Conservation (phyloP, 768 basidiomycete genomes). For the Pleurotus sapidus region DNA sequence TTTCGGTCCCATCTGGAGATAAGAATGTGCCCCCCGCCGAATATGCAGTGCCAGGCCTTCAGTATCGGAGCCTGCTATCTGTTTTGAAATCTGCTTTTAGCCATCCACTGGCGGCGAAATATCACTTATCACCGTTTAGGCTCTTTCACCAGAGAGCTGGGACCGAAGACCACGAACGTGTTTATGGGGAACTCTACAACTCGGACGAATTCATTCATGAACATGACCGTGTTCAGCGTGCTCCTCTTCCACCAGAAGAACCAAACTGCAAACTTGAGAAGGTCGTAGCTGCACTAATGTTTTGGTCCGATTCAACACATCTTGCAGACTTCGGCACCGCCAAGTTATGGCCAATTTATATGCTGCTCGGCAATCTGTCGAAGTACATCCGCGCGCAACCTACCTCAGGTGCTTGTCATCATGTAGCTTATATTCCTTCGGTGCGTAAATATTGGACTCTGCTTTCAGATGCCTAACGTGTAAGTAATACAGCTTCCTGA, state of each 20-base stretch:
- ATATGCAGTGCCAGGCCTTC: too few species aligned
- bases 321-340: slow-evolving; percentile 26
- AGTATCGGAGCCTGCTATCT: too few species aligned
- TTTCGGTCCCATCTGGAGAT: too few species aligned
- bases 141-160: too few species aligned
- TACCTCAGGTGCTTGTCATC: slow-evolving; percentile 20
- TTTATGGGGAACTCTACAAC: too few species aligned
- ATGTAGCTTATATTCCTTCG: slow-evolving; percentile 37
- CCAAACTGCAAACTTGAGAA: slow-evolving; percentile 16
- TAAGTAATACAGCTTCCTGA: not conserved
- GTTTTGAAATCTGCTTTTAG: too few species aligned
- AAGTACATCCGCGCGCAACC: slow-evolving; percentile 35
- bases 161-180: too few species aligned
- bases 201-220: too few species aligned
- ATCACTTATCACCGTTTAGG: too few species aligned
- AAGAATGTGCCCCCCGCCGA: too few species aligned
- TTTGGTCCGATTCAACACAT: slow-evolving; percentile 24
- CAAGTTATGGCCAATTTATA: slow-evolving; percentile 17
- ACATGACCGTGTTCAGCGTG: slow-evolving; percentile 12
- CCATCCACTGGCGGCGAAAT: too few species aligned
- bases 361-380: too few species aligned
- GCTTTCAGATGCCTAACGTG: not conserved
- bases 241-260: slow-evolving; percentile 6
- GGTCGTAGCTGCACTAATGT: slow-evolving; percentile 23
- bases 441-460: slow-evolving; percentile 18